Evolutionary conservation across 2,329 filamentous ascomycete species (phyloP).

Genomic region (Fusarium sp.): DNA sequence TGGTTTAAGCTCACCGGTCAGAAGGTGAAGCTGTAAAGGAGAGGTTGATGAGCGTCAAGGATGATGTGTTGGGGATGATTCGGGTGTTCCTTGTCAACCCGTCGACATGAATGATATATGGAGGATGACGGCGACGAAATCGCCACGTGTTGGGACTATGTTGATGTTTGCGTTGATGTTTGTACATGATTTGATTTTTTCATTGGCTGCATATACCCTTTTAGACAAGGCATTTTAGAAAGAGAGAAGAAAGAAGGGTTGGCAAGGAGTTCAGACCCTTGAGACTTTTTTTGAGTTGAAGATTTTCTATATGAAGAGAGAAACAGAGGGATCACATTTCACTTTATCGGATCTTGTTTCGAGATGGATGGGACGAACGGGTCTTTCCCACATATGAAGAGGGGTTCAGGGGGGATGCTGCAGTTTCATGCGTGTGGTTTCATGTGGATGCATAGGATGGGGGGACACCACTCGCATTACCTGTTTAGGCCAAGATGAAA

Average conservation of each 20-base stretch:
- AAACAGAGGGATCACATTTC: background rate
- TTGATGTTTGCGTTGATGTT: constrained; percentile 23
- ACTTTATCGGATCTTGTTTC: background rate
- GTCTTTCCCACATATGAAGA: constrained; percentile 22
- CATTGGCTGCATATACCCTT: constrained; percentile 36
- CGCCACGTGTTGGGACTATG: constrained; percentile 6
- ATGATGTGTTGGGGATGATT: background rate
- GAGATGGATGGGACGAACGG: constrained; percentile 7
- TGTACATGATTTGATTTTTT: constrained; percentile 35
- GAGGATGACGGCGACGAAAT: constrained; percentile 26
- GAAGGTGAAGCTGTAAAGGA: constrained; percentile 65
- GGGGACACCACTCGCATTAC: constrained; percentile 2
- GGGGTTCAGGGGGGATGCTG: constrained; percentile 9
- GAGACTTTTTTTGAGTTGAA: background rate
- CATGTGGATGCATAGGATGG: background rate
- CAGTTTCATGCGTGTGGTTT: constrained; percentile 28
- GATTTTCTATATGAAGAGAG: background rate
- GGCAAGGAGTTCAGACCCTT: constrained; percentile 2
- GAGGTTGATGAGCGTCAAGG: background rate
- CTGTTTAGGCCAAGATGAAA: constrained; percentile 1
- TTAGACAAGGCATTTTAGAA: constrained; percentile 39
- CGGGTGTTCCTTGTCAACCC: constrained; percentile 3
- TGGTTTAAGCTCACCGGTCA: constrained; percentile 74
- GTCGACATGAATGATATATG: constrained; percentile 24
- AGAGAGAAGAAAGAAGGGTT: constrained; percentile 7